Evolutionary conservation across 345 rosid species (phyloP).

Genomic region (Eucalyptus grandis): DNA sequence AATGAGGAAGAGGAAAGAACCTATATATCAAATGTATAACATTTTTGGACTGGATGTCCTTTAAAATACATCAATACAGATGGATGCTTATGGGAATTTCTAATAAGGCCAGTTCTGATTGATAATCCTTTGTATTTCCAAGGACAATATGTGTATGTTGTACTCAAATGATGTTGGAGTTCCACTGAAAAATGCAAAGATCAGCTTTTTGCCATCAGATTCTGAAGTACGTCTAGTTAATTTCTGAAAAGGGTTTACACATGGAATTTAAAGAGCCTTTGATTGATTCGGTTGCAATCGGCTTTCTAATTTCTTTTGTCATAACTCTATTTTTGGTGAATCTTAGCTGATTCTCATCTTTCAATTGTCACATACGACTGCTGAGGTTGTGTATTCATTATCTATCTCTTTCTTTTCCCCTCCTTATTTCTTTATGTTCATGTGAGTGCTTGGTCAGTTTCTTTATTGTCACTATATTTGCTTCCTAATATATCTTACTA

Average conservation of each 20-base stretch:
- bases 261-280: neutral
- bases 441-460: neutral
- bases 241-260: neutral
- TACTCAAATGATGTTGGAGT: neutral
- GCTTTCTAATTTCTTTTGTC: neutral
- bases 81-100: neutral
- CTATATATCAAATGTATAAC: neutral
- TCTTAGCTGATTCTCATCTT: neutral
- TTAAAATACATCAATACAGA: neutral
- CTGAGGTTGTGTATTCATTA: neutral
- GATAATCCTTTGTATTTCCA: neutral
- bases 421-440: neutral
- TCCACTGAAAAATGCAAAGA: neutral
- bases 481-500: neutral
- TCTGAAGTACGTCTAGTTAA: neutral
- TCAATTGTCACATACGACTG: neutral
- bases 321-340: neutral
- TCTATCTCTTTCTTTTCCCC: neutral
- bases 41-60: neutral
- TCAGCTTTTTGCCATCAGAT: neutral
- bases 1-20: neutral
- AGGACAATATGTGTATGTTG: neutral
- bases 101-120: neutral
- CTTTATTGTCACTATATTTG: neutral
- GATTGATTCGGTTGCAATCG: neutral